These are phyloP conservation scores for Chaetomium fimeti DNA, from an alignment of 495 filamentous ascomycete species.

Conservation along the genomic window DNA sequence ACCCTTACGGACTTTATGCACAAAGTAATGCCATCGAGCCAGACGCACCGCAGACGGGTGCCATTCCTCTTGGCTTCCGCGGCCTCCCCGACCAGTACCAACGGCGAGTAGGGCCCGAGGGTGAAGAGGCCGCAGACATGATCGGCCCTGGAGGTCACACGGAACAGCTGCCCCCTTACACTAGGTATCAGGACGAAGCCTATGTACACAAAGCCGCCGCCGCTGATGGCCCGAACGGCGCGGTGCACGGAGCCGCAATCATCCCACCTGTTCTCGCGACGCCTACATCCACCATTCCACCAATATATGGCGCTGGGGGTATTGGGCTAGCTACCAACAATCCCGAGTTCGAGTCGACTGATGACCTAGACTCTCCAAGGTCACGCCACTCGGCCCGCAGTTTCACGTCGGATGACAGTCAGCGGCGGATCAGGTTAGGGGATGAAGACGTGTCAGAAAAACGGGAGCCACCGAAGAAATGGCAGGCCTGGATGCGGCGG, in stretches of 20 bases:
- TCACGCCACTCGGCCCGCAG: constrained; percentile 55
- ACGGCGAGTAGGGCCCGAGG: constrained; percentile 69
- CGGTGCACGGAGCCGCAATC: constrained; percentile 1
- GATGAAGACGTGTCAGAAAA: constrained; percentile 46
- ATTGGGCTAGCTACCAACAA: constrained; percentile 54
- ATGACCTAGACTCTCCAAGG: constrained; percentile 52
- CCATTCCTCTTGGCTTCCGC: constrained; percentile 73
- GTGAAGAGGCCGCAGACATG: constrained; percentile 79
- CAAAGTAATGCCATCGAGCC: constrained; percentile 58
- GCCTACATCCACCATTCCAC: constrained; percentile 13
- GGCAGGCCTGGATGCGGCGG: constrained; percentile 56
- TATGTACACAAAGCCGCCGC: constrained; percentile 28
- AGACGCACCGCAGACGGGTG: constrained; percentile 17
- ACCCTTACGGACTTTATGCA: constrained; percentile 80
- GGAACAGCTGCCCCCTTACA: constrained; percentile 87
- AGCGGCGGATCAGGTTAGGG: constrained; percentile 44
- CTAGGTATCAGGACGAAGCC: constrained; percentile 40
- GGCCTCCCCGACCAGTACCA: constrained; percentile 64
- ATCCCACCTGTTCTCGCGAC: background rate
- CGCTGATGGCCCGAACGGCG: constrained; percentile 6
- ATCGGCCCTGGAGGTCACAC: constrained; percentile 89
- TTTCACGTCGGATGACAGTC: constrained; percentile 47
- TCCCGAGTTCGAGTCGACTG: constrained; percentile 55
- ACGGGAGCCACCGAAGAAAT: constrained; percentile 47
- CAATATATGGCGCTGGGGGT: constrained; percentile 50